Evolutionary conservation across 106 monocot species (phyloP).

Genomic region (Apostasia ramifera): DNA sequence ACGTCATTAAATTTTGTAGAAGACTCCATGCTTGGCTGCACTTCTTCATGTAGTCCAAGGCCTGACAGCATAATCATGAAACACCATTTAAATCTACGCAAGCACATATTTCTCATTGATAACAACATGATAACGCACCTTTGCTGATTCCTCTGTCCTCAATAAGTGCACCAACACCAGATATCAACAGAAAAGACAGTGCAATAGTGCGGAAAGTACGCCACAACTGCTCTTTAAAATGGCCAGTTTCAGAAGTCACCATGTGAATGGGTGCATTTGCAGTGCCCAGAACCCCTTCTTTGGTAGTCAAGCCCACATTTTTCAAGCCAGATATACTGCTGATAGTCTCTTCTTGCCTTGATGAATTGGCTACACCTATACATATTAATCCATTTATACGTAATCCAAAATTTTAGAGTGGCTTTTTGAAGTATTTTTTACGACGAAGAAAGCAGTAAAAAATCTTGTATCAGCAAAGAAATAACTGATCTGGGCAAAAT

Average conservation of each 20-base stretch:
- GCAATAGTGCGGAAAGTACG: constrained; percentile 83
- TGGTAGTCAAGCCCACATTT: constrained; percentile 47
- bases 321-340: constrained; percentile 42
- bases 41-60: constrained; percentile 91
- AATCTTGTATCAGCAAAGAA: too few species aligned
- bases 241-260: constrained; percentile 85
- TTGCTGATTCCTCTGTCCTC: constrained; percentile 97
- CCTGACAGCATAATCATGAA: constrained; percentile 27
- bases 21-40: constrained; percentile 93
- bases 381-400: not conserved
- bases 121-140: constrained; percentile 42
- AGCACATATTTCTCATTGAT: not conserved
- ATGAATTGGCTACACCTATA: constrained; percentile 48
- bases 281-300: constrained; percentile 86
- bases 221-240: constrained; percentile 96
- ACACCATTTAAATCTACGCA: not conserved
- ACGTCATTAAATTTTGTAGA: constrained; percentile 96
- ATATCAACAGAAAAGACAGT: constrained; percentile 81
- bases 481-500: too few species aligned
- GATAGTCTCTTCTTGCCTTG: constrained; percentile 49
- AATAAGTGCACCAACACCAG: constrained; percentile 95
- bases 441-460: too few species aligned
- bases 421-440: too few species aligned
- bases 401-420: too few species aligned
- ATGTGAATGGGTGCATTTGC: constrained; percentile 87